phyloP scores from a whole-genome alignment of 2,329 filamentous ascomycete species.

The Trichoderma sp. region DNA sequence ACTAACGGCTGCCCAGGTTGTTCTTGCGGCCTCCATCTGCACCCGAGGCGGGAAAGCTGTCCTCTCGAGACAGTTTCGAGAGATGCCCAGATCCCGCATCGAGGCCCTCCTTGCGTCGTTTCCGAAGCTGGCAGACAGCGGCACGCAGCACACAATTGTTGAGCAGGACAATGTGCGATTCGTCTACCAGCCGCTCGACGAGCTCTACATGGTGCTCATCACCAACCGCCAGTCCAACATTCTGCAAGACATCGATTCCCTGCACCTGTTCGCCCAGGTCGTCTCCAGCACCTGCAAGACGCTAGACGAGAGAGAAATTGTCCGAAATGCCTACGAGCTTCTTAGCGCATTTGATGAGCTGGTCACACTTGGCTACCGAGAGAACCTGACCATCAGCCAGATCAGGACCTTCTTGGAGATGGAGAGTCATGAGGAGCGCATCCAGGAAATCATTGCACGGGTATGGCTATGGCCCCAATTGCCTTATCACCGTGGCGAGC shows the following conservation, averaged over 20 bases:
- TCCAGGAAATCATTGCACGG: constrained; percentile 94
- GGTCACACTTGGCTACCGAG: constrained; percentile 90
- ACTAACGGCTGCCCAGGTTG: constrained; percentile 61
- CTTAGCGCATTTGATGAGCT: constrained; percentile 97
- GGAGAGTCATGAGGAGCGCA: constrained; percentile 98
- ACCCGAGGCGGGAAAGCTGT: constrained; percentile 98
- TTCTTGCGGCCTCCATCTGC: constrained; percentile 98
- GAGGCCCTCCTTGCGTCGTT: constrained; percentile 96
- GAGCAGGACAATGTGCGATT: constrained; percentile 99
- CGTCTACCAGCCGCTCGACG: constrained; percentile 97
- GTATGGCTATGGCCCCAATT: constrained; percentile 55
- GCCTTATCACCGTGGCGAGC: background rate
- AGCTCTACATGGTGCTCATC: constrained; percentile 99
- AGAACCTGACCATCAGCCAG: constrained; percentile 93
- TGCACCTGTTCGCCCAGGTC: constrained; percentile 96
- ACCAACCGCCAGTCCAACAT: constrained; percentile 99
- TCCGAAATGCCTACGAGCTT: constrained; percentile 92
- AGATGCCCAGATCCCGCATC: constrained; percentile 95
- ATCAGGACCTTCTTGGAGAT: constrained; percentile 99
- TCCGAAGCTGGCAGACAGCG: constrained; percentile 92
- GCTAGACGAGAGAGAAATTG: constrained; percentile 90
- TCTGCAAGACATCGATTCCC: constrained; percentile 95
- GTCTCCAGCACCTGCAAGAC: constrained; percentile 95
- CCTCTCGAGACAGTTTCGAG: constrained; percentile 93
- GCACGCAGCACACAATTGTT: constrained; percentile 95